Base-by-base conservation (phyloP, 768 basidiomycete species). In the Mycena galericulata region DNA sequence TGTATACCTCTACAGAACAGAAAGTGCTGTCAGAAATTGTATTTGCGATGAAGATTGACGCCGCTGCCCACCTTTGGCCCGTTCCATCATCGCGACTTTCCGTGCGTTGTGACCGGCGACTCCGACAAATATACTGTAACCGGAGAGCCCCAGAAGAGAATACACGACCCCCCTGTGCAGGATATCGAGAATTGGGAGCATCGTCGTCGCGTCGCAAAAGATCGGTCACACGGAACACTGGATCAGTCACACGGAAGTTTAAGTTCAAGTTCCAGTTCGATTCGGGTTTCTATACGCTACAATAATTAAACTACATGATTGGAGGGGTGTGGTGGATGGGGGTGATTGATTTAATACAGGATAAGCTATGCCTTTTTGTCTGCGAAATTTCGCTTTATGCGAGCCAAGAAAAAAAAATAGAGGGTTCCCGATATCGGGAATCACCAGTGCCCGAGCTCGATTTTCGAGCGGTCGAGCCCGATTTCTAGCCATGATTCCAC, bases 381-480 rank as follows among this genome's bases (percentile, higher is more conserved):
- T n/a, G 8, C 22, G 32, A 20, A 62, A 62, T 62, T 26, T 45
- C 62, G 51, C 51, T 2, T 61, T 32, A 22, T 26, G 43, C 1
- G 27, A 34, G 6, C 47, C 47, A 36, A 59, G 34, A 66, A n/a
- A 54, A 45, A 53, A 54, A 54, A 15, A 18, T 15, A 2, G 34
- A 54, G 51, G 32, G 61, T 29, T 36, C 34, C 43, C 50, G 45
- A 15, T 26, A 43, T 26, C 26, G 47, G 22, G 34, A 27, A 20
- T 30, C 79, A 93, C 92, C 93, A 94, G 73, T 91, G 89, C 2
- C 92, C 93, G 18, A 91, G 81, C 3, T 79, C 68, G 24, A 89
- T 85, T 34, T 59, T 70, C 26, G 62, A 60, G 55, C 73, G 77
- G 63, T 83, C 79, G 62, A 88, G 88, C 11, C 89, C 88, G 47